A percentile compares a stretch with the other conserved stretches of the same genome.
phyloP scores from a whole-genome alignment of 2,329 filamentous ascomycete genomes.

The Monosporascus sp. region DNA sequence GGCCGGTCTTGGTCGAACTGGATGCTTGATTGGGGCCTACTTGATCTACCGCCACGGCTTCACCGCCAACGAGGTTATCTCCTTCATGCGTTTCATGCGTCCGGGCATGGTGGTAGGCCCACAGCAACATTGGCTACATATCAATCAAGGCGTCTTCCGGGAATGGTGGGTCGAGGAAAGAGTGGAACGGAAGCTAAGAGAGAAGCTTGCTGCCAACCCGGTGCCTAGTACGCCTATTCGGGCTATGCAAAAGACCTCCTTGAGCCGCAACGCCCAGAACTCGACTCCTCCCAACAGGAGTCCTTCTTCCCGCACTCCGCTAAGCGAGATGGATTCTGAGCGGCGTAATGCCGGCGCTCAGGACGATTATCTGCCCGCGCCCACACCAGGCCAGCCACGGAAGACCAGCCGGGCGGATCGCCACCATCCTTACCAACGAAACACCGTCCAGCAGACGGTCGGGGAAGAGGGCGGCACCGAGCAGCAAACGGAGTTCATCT shows the following conservation, averaged over 20 bases:
- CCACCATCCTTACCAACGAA: constrained; percentile 66
- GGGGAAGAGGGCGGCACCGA: constrained; percentile 49
- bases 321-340: constrained; percentile 92
- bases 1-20: constrained; percentile 89
- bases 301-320: constrained; percentile 69
- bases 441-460: constrained; percentile 38
- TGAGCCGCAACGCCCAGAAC: constrained; percentile 59
- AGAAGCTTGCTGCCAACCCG: constrained; percentile 49
- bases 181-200: constrained; percentile 61
- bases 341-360: constrained; percentile 60
- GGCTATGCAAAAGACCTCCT: constrained; percentile 54
- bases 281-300: constrained; percentile 81
- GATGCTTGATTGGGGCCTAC: constrained; percentile 94
- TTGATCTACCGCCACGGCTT: constrained; percentile 96
- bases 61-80: constrained; percentile 94
- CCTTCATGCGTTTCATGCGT: constrained; percentile 98
- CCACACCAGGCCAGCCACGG: constrained; percentile 90
- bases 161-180: constrained; percentile 97
- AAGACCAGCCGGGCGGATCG: constrained; percentile 78
- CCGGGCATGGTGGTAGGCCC: constrained; percentile 98
- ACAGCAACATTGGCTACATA: constrained; percentile 97
- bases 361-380: constrained; percentile 89
- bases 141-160: constrained; percentile 95
- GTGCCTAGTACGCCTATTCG: constrained; percentile 56
- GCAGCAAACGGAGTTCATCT: constrained; percentile 56